Conservation (phyloP, 352 stramenopile species). For the Phytophthora nicotianae region DNA sequence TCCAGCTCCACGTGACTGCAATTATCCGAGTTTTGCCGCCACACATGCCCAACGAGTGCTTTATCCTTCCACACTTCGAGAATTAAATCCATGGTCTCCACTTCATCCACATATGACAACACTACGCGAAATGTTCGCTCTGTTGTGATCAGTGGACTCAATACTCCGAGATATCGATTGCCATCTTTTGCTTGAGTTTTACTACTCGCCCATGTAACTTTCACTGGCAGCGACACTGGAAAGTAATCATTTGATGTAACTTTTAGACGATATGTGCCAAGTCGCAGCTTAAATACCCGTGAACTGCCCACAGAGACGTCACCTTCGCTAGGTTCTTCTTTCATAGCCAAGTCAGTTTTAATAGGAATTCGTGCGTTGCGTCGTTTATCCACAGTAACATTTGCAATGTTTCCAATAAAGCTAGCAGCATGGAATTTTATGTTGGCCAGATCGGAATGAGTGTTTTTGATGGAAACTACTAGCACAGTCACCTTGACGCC, state of each 20-base stretch:
- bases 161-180: slow-evolving; percentile 40
- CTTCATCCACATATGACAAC: slow-evolving; percentile 49
- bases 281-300: slow-evolving; percentile 43
- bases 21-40: slow-evolving; percentile 23
- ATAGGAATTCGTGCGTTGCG: slow-evolving; percentile 10
- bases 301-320: slow-evolving; percentile 33
- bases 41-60: slow-evolving; percentile 20
- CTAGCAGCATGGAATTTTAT: slow-evolving; percentile 23
- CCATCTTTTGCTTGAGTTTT: slow-evolving; percentile 26
- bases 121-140: slow-evolving; percentile 43
- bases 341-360: background rate
- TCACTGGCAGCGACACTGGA: slow-evolving; percentile 25
- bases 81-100: slow-evolving; percentile 46
- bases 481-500: slow-evolving; percentile 49
- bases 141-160: slow-evolving; percentile 39
- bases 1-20: slow-evolving; percentile 39
- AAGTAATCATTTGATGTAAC: slow-evolving; percentile 35
- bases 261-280: slow-evolving; percentile 47
- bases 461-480: slow-evolving; percentile 9
- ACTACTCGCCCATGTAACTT: slow-evolving; percentile 44
- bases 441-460: slow-evolving; percentile 8
- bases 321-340: slow-evolving; percentile 21
- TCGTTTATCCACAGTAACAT: slow-evolving; percentile 1
- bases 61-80: slow-evolving; percentile 50
- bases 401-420: slow-evolving; percentile 15